These are phyloP conservation scores for Cyberlindnera subsufficiens DNA, from an alignment of 805 yeast species.

Conservation along the genomic window DNA sequence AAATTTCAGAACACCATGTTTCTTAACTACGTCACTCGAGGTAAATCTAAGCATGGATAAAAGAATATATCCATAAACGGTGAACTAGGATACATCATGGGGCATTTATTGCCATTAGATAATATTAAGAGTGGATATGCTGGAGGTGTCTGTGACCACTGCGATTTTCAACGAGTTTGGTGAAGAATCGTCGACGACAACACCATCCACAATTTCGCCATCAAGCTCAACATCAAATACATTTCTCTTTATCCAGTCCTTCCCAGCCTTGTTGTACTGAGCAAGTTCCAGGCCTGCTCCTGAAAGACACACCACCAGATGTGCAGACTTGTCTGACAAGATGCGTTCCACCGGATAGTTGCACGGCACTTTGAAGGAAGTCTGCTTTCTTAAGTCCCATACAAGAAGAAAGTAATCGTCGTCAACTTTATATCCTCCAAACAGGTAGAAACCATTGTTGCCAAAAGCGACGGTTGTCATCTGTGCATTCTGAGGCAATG, in stretches of 20 bases:
- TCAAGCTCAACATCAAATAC: slow-evolving; percentile 7
- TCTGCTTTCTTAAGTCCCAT: slow-evolving; percentile 44
- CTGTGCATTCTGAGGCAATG: slow-evolving; percentile 9
- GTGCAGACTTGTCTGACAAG: slow-evolving; percentile 20
- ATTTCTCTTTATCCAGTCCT: slow-evolving; percentile 14
- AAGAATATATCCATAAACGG: too few species aligned
- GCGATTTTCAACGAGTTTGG: slow-evolving; percentile 6
- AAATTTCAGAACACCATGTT: slow-evolving; percentile 1
- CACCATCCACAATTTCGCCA: slow-evolving; percentile 11
- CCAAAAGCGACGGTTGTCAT: slow-evolving; percentile 44
- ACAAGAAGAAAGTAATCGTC: slow-evolving; percentile 28
- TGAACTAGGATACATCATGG: too few species aligned
- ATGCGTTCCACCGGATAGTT: slow-evolving; percentile 5
- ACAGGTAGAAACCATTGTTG: slow-evolving; percentile 60
- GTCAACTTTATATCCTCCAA: slow-evolving; percentile 24
- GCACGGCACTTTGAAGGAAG: slow-evolving; percentile 6
- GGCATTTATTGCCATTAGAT: not conserved
- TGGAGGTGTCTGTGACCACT: slow-evolving; percentile 6
- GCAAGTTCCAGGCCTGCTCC: slow-evolving; percentile 8
- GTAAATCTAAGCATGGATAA: too few species aligned
- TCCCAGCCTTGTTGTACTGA: slow-evolving; percentile 18
- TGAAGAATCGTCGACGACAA: slow-evolving; percentile 9
- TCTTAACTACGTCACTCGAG: too few species aligned
- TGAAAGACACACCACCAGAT: slow-evolving; percentile 11
- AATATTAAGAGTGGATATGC: slow-evolving; percentile 1